Evolutionary conservation across 176 grass and related monocot species (phyloP).

Genomic region (Aegilops speltoides): DNA sequence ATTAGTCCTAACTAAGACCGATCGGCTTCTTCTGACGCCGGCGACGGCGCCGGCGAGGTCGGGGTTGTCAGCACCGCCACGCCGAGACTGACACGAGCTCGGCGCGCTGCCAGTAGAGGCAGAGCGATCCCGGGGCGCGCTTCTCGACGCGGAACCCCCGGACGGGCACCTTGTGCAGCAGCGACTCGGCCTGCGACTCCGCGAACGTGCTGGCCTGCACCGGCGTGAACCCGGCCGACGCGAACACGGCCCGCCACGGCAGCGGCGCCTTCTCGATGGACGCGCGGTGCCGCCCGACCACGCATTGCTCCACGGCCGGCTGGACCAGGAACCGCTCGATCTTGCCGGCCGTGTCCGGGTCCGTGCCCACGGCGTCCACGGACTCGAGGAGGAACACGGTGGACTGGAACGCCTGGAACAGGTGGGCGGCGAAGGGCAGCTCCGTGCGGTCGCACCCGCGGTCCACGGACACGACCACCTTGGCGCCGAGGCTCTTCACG

Average conservation of each 20-base stretch:
- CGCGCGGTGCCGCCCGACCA: conserved; percentile 53
- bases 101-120: conserved; percentile 80
- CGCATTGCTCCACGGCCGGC: conserved; percentile 57
- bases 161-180: conserved; percentile 65
- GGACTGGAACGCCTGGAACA: conserved; percentile 75
- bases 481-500: conserved; percentile 66
- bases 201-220: conserved; percentile 73
- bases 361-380: conserved; percentile 58
- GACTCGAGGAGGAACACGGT: conserved; percentile 73
- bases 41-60: not conserved
- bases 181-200: conserved; percentile 83
- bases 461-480: conserved; percentile 79
- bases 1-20: conserved; percentile 69
- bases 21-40: not conserved
- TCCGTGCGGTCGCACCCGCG: conserved; percentile 74
- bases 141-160: conserved; percentile 88
- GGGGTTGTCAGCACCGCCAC: conserved; percentile 67
- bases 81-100: conserved; percentile 81
- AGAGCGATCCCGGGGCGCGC: conserved; percentile 59
- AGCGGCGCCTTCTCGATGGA: conserved; percentile 29
- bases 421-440: conserved; percentile 64
- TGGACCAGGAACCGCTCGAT: conserved; percentile 77
- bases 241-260: conserved; percentile 57
- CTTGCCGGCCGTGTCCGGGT: conserved; percentile 48
- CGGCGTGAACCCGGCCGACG: conserved; percentile 63